Conservation (phyloP, 176 grass and related monocot genomes). For the Oryza officinalis region DNA sequence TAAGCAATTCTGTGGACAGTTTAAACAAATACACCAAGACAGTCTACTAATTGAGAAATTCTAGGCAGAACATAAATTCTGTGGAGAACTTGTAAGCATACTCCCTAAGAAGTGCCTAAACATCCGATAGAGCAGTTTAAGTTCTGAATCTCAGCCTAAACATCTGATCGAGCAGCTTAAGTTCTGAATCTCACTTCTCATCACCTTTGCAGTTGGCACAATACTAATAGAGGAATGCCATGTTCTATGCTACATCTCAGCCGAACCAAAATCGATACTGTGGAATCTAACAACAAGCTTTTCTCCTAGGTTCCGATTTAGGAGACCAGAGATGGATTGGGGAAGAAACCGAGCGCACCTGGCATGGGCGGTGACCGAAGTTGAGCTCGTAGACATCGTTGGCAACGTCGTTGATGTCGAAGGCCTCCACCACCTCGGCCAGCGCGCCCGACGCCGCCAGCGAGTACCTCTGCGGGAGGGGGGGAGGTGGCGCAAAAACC, state of each 20-base stretch:
- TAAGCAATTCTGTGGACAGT: neutral
- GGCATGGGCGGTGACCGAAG: slow-evolving; percentile 83
- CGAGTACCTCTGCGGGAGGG: slow-evolving; percentile 66
- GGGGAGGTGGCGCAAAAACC: slow-evolving; percentile 26
- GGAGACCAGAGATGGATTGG: neutral
- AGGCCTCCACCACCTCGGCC: slow-evolving; percentile 78
- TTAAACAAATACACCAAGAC: neutral
- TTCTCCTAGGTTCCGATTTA: neutral
- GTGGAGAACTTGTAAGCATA: too few relatives aligned
- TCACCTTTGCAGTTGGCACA: neutral
- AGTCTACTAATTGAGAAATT: neutral
- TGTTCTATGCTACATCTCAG: neutral
- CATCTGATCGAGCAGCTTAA: neutral
- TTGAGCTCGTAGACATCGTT: slow-evolving; percentile 95
- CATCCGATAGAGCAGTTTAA: neutral
- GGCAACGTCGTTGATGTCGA: slow-evolving; percentile 90
- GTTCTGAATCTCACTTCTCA: slow-evolving; percentile 17
- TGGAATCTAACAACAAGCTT: neutral
- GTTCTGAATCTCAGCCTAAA: slow-evolving; percentile 19
- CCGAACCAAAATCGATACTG: neutral
- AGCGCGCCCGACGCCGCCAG: slow-evolving; percentile 54
- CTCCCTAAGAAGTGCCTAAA: neutral
- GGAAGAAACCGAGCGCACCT: slow-evolving; percentile 43
- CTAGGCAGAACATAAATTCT: neutral
- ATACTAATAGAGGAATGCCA: neutral